These are phyloP conservation scores for Volutella citrinella DNA, from an alignment of 2,329 filamentous ascomycete species.

Conservation along the genomic window DNA sequence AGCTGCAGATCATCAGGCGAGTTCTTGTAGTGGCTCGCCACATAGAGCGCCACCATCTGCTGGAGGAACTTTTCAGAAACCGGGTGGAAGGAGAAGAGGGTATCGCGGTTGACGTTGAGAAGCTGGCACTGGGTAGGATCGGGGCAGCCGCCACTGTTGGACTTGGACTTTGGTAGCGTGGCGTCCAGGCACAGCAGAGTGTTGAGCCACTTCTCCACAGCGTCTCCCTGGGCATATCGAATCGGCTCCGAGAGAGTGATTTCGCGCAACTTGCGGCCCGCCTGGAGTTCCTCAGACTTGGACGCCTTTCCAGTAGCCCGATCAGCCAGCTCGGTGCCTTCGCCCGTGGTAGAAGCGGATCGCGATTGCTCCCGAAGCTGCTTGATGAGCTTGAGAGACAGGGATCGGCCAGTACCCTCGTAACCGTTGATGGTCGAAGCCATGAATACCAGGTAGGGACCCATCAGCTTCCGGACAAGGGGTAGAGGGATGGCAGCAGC, in stretches of 20 bases:
- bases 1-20: conserved; percentile 96
- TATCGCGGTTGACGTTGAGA: conserved; percentile 92
- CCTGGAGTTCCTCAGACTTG: conserved; percentile 60
- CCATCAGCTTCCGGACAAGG: conserved; percentile 89
- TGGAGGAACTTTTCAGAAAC: conserved; percentile 97
- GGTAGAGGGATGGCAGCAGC: conserved; percentile 94
- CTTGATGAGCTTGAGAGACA: conserved; percentile 95
- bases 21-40: conserved; percentile 97
- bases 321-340: conserved; percentile 68
- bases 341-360: conserved; percentile 52
- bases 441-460: conserved; percentile 98
- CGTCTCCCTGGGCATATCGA: conserved; percentile 85
- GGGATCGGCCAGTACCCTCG: conserved; percentile 90
- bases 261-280: conserved; percentile 80
- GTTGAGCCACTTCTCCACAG: conserved; percentile 96
- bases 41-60: conserved; percentile 96
- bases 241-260: conserved; percentile 94
- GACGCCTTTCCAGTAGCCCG: conserved; percentile 71
- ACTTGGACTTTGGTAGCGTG: conserved; percentile 75
- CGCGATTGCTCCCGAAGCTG: conserved; percentile 92
- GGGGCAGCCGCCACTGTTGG: conserved; percentile 74
- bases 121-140: conserved; percentile 91
- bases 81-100: conserved; percentile 95
- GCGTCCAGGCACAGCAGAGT: conserved; percentile 90
- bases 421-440: conserved; percentile 99